phyloP scores from a whole-genome alignment of 2,329 filamentous ascomycete genomes.

The Penicillium polonicum region DNA sequence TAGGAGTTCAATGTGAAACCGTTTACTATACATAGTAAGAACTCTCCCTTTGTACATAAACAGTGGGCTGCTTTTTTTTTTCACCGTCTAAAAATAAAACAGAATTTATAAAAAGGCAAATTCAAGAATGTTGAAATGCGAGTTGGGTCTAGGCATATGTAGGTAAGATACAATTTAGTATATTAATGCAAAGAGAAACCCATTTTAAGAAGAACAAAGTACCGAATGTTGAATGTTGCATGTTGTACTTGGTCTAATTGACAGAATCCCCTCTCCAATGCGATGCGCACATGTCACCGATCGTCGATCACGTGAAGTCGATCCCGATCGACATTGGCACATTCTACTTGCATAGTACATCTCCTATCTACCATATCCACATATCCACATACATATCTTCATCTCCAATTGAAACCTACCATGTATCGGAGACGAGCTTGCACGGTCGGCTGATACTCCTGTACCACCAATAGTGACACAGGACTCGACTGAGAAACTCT shows the following conservation, averaged over 20 bases:
- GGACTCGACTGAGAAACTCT: slow-evolving; percentile 11
- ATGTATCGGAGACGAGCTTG: not conserved
- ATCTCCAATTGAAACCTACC: not conserved
- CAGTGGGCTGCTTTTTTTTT: not conserved
- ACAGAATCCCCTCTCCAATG: not conserved
- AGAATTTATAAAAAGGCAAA: not conserved
- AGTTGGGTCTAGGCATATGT: not conserved
- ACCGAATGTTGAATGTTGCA: too few relatives aligned
- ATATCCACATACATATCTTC: not conserved
- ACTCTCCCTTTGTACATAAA: not conserved
- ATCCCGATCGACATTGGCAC: not conserved
- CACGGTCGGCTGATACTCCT: not conserved
- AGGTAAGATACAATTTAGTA: not conserved
- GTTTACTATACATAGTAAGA: slow-evolving; percentile 12
- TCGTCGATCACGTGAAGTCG: not conserved
- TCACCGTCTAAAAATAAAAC: slow-evolving; percentile 6
- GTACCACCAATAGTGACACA: slow-evolving; percentile 11
- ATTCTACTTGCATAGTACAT: not conserved
- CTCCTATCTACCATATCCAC: not conserved
- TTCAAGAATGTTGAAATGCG: not conserved
- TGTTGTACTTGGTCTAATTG: too few relatives aligned
- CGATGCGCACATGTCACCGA: not conserved
- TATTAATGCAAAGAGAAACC: not conserved
- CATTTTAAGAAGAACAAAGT: not conserved
- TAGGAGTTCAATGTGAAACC: slow-evolving; percentile 16